phyloP scores from a whole-genome alignment of 805 yeast species.

The Saccharomycopsis guyanensis region DNA sequence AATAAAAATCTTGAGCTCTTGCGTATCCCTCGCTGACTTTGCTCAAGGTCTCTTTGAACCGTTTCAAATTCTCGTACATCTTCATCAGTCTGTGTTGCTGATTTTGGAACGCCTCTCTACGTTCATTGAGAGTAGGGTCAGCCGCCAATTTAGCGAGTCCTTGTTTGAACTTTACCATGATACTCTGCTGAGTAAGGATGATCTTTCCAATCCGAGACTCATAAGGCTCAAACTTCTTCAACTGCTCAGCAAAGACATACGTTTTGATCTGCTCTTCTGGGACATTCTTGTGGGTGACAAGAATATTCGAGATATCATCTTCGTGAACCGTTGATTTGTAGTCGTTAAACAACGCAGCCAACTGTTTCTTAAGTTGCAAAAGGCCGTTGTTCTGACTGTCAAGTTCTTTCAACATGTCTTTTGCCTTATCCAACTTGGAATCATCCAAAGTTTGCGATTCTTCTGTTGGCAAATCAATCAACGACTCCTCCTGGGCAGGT shows the following conservation, averaged over 20 bases:
- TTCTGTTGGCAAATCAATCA: slow-evolving; percentile 17
- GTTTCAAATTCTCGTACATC: slow-evolving; percentile 32
- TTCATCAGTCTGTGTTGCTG: slow-evolving; percentile 29
- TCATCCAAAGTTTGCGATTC: slow-evolving; percentile 64
- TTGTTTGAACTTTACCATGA: slow-evolving; percentile 38
- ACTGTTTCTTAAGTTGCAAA: slow-evolving; percentile 54
- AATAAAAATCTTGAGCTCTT: slow-evolving; percentile 61
- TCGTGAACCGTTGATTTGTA: slow-evolving; percentile 63
- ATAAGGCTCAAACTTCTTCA: slow-evolving; percentile 67
- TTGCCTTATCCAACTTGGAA: slow-evolving; percentile 23
- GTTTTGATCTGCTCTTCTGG: slow-evolving; percentile 50
- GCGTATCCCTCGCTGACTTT: slow-evolving; percentile 55
- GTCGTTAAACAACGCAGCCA: slow-evolving; percentile 50
- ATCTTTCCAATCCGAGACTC: slow-evolving; percentile 61
- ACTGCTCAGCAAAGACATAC: slow-evolving; percentile 56
- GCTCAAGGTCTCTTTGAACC: slow-evolving; percentile 42
- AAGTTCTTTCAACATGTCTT: slow-evolving; percentile 37
- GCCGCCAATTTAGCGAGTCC: slow-evolving; percentile 40
- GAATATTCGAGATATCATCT: slow-evolving; percentile 77
- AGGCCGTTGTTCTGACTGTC: slow-evolving; percentile 56
- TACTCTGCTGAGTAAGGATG: slow-evolving; percentile 52
- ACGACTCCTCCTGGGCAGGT: slow-evolving; percentile 6
- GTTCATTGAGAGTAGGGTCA: slow-evolving; percentile 36
- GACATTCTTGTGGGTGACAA: slow-evolving; percentile 57
- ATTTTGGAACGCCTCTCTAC: slow-evolving; percentile 35